phyloP scores from a whole-genome alignment of 257 asterid species.

The Handroanthus guayacan region DNA sequence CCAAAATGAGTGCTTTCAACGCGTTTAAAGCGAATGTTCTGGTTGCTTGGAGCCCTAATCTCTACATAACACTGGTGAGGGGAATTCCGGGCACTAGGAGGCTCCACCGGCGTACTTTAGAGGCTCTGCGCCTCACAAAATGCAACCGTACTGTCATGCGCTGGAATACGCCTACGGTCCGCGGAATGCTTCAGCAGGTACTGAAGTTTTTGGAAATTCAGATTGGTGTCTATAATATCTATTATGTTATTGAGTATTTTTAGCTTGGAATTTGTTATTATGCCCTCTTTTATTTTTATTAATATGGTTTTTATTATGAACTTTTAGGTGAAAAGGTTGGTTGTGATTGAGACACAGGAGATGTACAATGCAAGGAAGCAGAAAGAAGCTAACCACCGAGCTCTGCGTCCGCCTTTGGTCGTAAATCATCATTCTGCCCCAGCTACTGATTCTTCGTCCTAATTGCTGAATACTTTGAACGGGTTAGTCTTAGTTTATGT shows the following conservation, averaged over 20 bases:
- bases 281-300: background rate
- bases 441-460: conserved; percentile 39
- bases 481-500: conserved; percentile 32
- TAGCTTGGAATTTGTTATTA: background rate
- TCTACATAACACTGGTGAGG: conserved; percentile 90
- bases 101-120: conserved; percentile 95
- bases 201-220: background rate
- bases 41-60: conserved; percentile 87
- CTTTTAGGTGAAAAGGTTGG: conserved; percentile 75
- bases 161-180: conserved; percentile 83
- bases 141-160: conserved; percentile 88
- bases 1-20: conserved; percentile 82
- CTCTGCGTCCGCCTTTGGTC: conserved; percentile 76
- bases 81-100: conserved; percentile 95
- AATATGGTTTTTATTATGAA: background rate
- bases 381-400: conserved; percentile 59
- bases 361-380: conserved; percentile 79
- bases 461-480: conserved; percentile 27
- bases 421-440: conserved; percentile 55
- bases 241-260: background rate
- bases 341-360: conserved; percentile 78
- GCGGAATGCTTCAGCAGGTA: conserved; percentile 98
- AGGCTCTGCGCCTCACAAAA: conserved; percentile 85
- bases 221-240: too few species aligned
- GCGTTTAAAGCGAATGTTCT: conserved; percentile 84